phyloP scores from a whole-genome alignment of 176 grass and related monocot genomes.

The Saccharum officinarum region DNA sequence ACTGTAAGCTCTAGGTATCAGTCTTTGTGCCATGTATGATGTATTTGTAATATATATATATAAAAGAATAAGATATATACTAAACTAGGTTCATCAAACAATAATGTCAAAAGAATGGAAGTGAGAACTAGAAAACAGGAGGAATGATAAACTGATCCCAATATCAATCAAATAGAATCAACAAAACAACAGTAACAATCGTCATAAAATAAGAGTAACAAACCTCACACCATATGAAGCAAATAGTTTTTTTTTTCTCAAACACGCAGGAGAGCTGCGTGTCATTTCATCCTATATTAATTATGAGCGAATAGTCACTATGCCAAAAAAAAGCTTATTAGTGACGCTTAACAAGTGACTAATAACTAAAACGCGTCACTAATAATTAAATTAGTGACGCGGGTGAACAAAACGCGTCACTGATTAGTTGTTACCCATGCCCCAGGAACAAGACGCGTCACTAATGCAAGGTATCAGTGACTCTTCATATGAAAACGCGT shows the following conservation, averaged over 20 bases:
- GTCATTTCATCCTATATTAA: neutral
- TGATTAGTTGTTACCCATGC: too few relatives aligned
- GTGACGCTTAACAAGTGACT: too few relatives aligned
- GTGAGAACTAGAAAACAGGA: neutral
- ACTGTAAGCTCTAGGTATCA: neutral
- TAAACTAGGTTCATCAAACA: neutral
- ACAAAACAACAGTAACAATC: neutral
- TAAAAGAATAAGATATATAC: too few relatives aligned
- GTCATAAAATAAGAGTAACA: constrained; percentile 1
- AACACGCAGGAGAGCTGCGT: neutral
- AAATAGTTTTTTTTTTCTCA: neutral
- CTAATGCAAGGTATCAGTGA: too few relatives aligned
- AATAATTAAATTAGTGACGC: too few relatives aligned
- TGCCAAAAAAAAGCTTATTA: too few relatives aligned
- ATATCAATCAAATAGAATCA: neutral
- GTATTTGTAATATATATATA: neutral
- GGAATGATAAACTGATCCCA: neutral
- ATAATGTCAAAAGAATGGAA: constrained; percentile 19
- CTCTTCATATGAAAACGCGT: too few relatives aligned
- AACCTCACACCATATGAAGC: neutral
- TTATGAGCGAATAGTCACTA: too few relatives aligned
- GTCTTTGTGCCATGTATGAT: neutral
- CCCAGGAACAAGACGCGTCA: too few relatives aligned
- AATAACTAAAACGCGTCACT: too few relatives aligned
- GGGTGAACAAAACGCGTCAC: too few relatives aligned